Conservation (phyloP, 208 protist species). For the Perkinsela sp. region DNA sequence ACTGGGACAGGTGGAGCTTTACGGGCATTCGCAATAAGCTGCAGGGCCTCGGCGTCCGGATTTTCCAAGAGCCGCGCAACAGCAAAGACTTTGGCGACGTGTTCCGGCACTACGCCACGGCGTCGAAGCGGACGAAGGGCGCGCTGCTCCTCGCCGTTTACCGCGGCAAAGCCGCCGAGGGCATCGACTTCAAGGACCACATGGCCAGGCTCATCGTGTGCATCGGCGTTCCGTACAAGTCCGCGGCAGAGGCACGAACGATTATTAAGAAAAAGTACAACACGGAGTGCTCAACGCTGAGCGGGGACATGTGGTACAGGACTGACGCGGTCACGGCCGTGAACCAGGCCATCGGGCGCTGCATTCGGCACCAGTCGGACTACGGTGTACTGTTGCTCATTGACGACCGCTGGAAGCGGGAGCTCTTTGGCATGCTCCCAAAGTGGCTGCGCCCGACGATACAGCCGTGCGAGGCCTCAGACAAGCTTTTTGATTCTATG, state of each 20-base stretch:
- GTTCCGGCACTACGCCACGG: slow-evolving; percentile 4
- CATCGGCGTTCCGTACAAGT: slow-evolving; percentile 53
- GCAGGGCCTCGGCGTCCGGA: background rate
- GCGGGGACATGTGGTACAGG: slow-evolving; percentile 74
- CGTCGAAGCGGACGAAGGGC: slow-evolving; percentile 5
- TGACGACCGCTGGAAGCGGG: slow-evolving; percentile 55
- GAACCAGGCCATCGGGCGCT: slow-evolving; percentile 85
- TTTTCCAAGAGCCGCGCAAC: slow-evolving; percentile 7
- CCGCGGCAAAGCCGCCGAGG: slow-evolving; percentile 75
- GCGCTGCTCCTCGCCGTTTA: slow-evolving; percentile 69
- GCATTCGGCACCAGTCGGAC: slow-evolving; percentile 84
- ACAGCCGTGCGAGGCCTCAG: background rate
- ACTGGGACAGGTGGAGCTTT: background rate
- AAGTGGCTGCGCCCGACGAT: background rate
- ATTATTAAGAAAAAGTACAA: slow-evolving; percentile 2
- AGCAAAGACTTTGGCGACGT: background rate
- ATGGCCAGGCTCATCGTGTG: slow-evolving; percentile 74
- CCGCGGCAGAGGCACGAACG: slow-evolving; percentile 8
- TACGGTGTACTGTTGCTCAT: slow-evolving; percentile 78
- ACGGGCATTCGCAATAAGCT: background rate
- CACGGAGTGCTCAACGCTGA: slow-evolving; percentile 10
- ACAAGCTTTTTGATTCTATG: background rate
- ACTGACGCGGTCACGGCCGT: slow-evolving; percentile 76
- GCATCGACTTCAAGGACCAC: slow-evolving; percentile 73
- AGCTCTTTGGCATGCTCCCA: background rate